Base-by-base conservation (phyloP, 2,329 filamentous ascomycete species). In the Colletotrichum limetticola region DNA sequence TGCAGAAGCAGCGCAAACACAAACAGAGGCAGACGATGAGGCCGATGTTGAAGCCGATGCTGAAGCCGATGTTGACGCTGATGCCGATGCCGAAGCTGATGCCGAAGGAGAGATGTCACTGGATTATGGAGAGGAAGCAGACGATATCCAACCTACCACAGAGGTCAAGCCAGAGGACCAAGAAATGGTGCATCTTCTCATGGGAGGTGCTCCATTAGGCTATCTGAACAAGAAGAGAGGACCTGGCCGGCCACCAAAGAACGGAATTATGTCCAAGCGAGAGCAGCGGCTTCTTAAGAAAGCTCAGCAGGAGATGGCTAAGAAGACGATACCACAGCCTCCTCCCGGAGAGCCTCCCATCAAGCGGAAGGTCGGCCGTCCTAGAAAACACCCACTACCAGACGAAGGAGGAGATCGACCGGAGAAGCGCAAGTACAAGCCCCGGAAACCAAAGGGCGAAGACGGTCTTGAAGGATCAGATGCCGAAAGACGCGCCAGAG, bases 221-320 rank as follows among this genome's bases (percentile, higher is more conserved):
- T 64, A 64, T n/a, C 61, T 49, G 8, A 53, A 64, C 30, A 93
- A 90, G 82, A 92, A 93, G 75, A 91, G 93, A 76, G 94, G 94
- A 16, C 94, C 94, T 11, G 94, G 94, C n/a, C 86, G 94, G 66
- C 94, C 94, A 24, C 94, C 94, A 0, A 95, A 95, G 83, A 93
- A 95, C 78, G 94, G 94, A 32, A 89, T 95, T 79, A 94, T 95
- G 90, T 95, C 93, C 1, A 95, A 95, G 82, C 87, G 94, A 69
- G 92, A 95, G 78, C 88, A 92, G 76, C 86, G 90, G 22, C 81
- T 91, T 60, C 86, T 91, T 8, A 90, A 92, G 82, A 93, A 92
- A 80, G 85, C 87, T 72, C 81, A 84, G 53, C 85, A 86, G 74
- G 88, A 89, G 74, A 82, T 82, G 76, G 86, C 86, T 26, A 88